Conservation (phyloP, 1,284 basidiomycete species). For the Boletellus sp. region DNA sequence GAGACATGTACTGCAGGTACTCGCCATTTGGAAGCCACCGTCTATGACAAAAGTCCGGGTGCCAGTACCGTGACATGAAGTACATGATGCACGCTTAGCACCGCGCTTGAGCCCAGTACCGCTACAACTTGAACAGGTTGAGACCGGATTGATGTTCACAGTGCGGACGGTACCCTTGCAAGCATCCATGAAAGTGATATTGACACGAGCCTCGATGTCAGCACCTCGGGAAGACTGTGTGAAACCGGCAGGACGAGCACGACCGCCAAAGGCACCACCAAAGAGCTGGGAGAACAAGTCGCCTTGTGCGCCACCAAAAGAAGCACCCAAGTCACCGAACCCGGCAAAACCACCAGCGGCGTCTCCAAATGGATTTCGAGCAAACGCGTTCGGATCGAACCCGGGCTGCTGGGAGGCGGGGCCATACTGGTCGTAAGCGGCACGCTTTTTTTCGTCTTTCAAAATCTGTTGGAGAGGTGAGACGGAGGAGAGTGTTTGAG, state of each 20-base stretch:
- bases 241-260: constrained; percentile 45
- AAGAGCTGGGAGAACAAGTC: constrained; percentile 92
- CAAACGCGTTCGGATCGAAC: constrained; percentile 86
- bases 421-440: constrained; percentile 93
- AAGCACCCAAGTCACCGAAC: constrained; percentile 65
- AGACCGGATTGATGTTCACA: constrained; percentile 79
- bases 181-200: constrained; percentile 87
- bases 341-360: constrained; percentile 60
- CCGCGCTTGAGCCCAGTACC: constrained; percentile 88
- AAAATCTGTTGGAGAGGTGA: constrained; percentile 56
- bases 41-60: constrained; percentile 89
- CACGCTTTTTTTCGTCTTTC: constrained; percentile 92
- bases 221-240: constrained; percentile 66
- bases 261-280: constrained; percentile 58
- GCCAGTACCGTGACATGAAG: constrained; percentile 83
- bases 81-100: constrained; percentile 80
- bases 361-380: constrained; percentile 43
- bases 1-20: constrained; percentile 81
- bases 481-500: constrained; percentile 12
- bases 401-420: constrained; percentile 91
- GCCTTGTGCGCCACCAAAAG: constrained; percentile 57
- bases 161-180: constrained; percentile 85
- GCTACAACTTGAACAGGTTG: constrained; percentile 81
- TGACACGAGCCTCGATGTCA: constrained; percentile 80
- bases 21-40: constrained; percentile 96